These are phyloP conservation scores for Trichosporon coremiiforme DNA, from an alignment of 1,284 basidiomycete genomes.

Conservation along the genomic window DNA sequence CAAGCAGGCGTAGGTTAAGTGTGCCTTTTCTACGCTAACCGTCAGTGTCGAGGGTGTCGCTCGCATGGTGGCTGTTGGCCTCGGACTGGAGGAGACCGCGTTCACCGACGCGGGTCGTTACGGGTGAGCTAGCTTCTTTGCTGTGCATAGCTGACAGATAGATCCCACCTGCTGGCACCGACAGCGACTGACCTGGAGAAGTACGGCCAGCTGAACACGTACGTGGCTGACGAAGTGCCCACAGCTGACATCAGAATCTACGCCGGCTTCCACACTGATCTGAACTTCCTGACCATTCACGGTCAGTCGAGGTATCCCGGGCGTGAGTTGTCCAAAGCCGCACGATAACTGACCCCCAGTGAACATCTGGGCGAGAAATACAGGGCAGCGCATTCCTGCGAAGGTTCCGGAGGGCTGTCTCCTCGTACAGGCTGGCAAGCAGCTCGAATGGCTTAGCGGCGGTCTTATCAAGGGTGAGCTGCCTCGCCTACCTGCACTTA, in stretches of 20 bases:
- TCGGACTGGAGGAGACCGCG: conserved; percentile 68
- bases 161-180: conserved; percentile 83
- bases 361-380: conserved; percentile 88
- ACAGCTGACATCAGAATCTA: conserved; percentile 65
- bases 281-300: conserved; percentile 71
- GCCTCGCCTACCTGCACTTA: not conserved
- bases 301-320: conserved; percentile 67
- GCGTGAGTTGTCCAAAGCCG: conserved; percentile 35
- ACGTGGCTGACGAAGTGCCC: conserved; percentile 23
- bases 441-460: conserved; percentile 83
- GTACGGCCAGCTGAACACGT: conserved; percentile 66
- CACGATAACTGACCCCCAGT: conserved; percentile 34
- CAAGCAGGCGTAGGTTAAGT: conserved; percentile 71
- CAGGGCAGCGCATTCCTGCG: conserved; percentile 80
- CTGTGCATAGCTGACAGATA: conserved; percentile 44
- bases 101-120: conserved; percentile 78
- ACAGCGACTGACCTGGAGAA: conserved; percentile 83
- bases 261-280: conserved; percentile 77
- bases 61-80: conserved; percentile 77
- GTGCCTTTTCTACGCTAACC: conserved; percentile 12
- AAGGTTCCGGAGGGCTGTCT: conserved; percentile 67
- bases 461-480: conserved; percentile 73
- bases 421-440: conserved; percentile 84
- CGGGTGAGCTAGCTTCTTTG: conserved; percentile 62
- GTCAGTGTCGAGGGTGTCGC: conserved; percentile 73